These are phyloP conservation scores for Sarcomyxa edulis DNA, from an alignment of 768 basidiomycete genomes.

Conservation along the genomic window DNA sequence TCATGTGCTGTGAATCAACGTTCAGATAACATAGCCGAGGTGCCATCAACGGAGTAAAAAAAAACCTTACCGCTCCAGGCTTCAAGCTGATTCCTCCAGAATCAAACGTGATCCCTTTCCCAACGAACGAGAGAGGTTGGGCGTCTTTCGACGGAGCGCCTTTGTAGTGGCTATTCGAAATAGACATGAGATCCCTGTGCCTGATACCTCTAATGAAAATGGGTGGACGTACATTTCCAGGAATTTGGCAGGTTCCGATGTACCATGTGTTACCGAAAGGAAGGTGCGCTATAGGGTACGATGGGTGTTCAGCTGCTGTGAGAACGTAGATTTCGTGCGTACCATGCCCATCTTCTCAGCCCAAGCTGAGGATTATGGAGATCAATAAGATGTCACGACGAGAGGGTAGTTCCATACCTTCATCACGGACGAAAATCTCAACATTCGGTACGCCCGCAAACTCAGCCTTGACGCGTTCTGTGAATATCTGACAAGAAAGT, in stretches of 20 bases:
- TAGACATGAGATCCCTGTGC: no score
- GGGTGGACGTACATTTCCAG: slow-evolving; percentile 62
- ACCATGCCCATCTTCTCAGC: slow-evolving; percentile 81
- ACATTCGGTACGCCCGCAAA: slow-evolving; percentile 65
- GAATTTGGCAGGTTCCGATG: slow-evolving; percentile 80
- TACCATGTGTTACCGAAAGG: slow-evolving; percentile 82
- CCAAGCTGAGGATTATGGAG: slow-evolving; percentile 48
- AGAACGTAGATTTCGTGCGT: slow-evolving; percentile 18
- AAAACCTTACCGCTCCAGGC: slow-evolving; percentile 49
- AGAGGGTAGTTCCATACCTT: slow-evolving; percentile 45
- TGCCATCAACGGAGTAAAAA: neutral
- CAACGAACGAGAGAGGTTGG: slow-evolving; percentile 70
- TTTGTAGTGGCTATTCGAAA: slow-evolving; percentile 82
- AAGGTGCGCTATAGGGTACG: slow-evolving; percentile 54
- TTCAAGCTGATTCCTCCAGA: slow-evolving; percentile 86
- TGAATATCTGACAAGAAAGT: slow-evolving; percentile 45
- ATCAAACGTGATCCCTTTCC: slow-evolving; percentile 90
- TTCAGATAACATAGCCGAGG: neutral
- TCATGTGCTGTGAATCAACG: slow-evolving; percentile 58
- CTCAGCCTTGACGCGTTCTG: slow-evolving; percentile 62
- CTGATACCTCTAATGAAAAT: neutral
- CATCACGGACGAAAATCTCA: slow-evolving; percentile 65
- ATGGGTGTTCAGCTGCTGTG: neutral
- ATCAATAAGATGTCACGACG: slow-evolving; percentile 2
- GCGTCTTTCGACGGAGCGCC: slow-evolving; percentile 55